Evolutionary conservation across 257 asterid genomes (phyloP).

Genomic region (Nyctanthes arbortristis): DNA sequence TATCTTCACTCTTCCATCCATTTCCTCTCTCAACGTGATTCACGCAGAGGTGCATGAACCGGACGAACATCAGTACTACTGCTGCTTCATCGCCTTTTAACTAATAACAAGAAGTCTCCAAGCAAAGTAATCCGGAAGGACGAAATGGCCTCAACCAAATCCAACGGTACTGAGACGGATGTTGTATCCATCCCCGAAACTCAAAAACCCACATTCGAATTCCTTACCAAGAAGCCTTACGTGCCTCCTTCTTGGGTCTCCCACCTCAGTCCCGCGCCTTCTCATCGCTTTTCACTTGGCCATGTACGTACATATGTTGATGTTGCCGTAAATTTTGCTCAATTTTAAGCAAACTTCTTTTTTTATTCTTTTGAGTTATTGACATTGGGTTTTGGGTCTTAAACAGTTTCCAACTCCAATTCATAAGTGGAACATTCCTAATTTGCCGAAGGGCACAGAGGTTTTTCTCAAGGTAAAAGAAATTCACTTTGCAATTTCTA

Average conservation of each 20-base stretch:
- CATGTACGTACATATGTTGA: slow-evolving; percentile 46
- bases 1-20: too few relatives aligned
- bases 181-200: slow-evolving; percentile 28
- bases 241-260: slow-evolving; percentile 84
- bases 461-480: slow-evolving; percentile 81
- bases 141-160: slow-evolving; percentile 24
- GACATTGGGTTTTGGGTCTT: neutral
- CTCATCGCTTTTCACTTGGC: slow-evolving; percentile 69
- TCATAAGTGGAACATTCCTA: slow-evolving; percentile 91
- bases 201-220: slow-evolving; percentile 42
- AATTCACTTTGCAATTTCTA: slow-evolving; percentile 10
- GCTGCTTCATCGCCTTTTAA: neutral
- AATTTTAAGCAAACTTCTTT: slow-evolving; percentile 9
- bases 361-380: neutral
- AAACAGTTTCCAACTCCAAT: slow-evolving; percentile 91
- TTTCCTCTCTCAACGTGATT: too few relatives aligned
- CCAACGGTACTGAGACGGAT: slow-evolving; percentile 36
- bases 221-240: slow-evolving; percentile 69
- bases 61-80: neutral
- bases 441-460: slow-evolving; percentile 80
- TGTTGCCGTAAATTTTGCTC: neutral
- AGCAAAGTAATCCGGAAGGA: neutral
- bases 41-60: too few relatives aligned
- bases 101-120: neutral
- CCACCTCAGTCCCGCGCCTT: slow-evolving; percentile 70